Evolutionary conservation across 441 rosid genomes (phyloP), one percentile per base, ranked within the genome.

Genomic region (Metrosideros polymorpha): DNA sequence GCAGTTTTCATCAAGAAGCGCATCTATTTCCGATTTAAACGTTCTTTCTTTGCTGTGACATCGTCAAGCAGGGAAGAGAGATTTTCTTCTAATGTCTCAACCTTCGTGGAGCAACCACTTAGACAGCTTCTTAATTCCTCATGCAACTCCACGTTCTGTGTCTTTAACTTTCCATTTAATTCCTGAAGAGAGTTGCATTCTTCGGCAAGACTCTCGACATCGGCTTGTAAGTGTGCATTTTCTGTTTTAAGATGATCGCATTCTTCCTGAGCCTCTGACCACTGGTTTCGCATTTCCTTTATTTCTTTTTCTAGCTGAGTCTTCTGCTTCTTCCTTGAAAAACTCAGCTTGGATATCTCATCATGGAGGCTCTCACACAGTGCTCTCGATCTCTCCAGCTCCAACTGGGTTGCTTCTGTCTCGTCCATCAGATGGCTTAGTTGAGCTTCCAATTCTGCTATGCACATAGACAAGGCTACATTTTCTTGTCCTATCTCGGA

Each of bases 401-500:
- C 91, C 84, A 87, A 13, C 86, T 29, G 88, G 43, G 50, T 84
- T 18, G 91, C 85, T 83, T 89, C 88, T 43, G 63, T 90, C 54
- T 91, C 93, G 66, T 91, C 92, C 50, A 88, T 84, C 85, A 92
- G 30, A 82, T 52, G 84, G 88, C 86, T 88, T 71, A 91, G 53
- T 85, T 92, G 91, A 86, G 88, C 84, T 90, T 92, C 94, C 88
- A 90, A 55, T 50, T 75, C 88, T 17, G 93, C 90, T 51, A 90
- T 61, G 79, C 85, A 52, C n/a, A 45, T 82, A 27, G 87, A 89
- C 63, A 91, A 63, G 85, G 89, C 89, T 27, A 52, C 90, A 52
- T 93, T 94, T 90, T 91, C 93, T 75, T 88, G 85, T 85, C 89
- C 93, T 27, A 89, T 85, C 83, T 89, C 93, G 14, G 90, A 90